Base-by-base conservation (phyloP, 1,139 yeast species). In the Pneumocystis carinii region DNA sequence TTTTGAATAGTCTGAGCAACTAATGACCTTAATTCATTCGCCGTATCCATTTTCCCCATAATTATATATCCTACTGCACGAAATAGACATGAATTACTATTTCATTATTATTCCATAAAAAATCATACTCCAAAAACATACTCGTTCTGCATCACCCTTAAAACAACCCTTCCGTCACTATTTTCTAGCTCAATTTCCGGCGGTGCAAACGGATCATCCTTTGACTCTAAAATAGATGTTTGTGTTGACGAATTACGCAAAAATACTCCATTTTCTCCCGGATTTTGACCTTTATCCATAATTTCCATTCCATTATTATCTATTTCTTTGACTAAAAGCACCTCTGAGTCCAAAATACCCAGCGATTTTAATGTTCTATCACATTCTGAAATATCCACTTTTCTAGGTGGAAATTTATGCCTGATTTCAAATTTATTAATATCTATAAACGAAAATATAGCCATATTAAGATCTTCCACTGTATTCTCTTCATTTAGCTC, bases 51-150 rank as follows among this genome's bases (percentile, higher is more conserved):
- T 64, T 75, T 75, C 42, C 75, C 72, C 58, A 42, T 76, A 6
- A 81, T 72, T 14, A 83, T 81, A 69, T 83, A 84, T 1, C 83
- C 78, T 0, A 87, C 77, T 0, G 94, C 81, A 67, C 86, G 83
- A 74, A 87, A 87, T 68, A 87, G 75, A 71, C 95, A 87, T 10
- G 94, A 85, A 71, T 87, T 87, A 72, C 87, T 94, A 70, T 87
- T 90, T 0, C 87, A 86, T 66, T 86, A 83, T 63, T 82, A 81
- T 53, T 89, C 78, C 17, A 86, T 76, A 14, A 79, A 75, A 32
- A 83, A 69, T 65, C 74, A 74, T 3, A 70, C 67, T 5, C 59
- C 59, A 1, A 17, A 41, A 10, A 36, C 36, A 38, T 59, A 64
- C 59, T 36, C 62, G 42, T 15, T 61, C 62, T 60, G 56, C 39